These are phyloP conservation scores for Verticillium isaacii DNA, from an alignment of 2,329 filamentous ascomycete species.

Conservation along the genomic window DNA sequence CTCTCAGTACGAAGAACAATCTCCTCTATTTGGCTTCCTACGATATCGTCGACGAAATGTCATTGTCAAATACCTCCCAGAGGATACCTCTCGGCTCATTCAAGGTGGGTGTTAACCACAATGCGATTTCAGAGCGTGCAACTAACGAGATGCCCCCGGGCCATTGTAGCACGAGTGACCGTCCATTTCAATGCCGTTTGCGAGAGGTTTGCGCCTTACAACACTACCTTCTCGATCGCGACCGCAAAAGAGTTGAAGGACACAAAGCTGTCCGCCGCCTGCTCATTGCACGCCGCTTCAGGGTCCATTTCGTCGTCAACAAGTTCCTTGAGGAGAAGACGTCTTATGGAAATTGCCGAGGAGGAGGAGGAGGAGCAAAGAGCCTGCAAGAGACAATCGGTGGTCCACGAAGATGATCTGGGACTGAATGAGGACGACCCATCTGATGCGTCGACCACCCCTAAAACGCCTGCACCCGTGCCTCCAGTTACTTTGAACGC, in stretches of 20 bases:
- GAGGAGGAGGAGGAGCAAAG: slow-evolving; percentile 74
- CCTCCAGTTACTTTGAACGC: slow-evolving; percentile 45
- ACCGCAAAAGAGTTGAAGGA: slow-evolving; percentile 78
- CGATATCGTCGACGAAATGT: slow-evolving; percentile 87
- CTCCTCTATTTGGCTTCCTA: slow-evolving; percentile 87
- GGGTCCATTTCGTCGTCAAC: slow-evolving; percentile 81
- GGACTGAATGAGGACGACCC: slow-evolving; percentile 17
- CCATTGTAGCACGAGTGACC: slow-evolving; percentile 67
- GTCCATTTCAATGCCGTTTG: slow-evolving; percentile 65
- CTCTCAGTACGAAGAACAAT: slow-evolving; percentile 68
- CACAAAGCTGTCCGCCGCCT: slow-evolving; percentile 79
- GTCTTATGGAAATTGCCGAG: slow-evolving; percentile 90
- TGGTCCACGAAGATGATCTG: slow-evolving; percentile 41
- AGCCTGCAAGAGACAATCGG: slow-evolving; percentile 53
- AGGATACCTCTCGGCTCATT: slow-evolving; percentile 82
- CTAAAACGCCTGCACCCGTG: slow-evolving; percentile 20
- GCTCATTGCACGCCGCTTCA: slow-evolving; percentile 82
- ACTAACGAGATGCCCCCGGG: slow-evolving; percentile 3
- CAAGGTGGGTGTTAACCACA: slow-evolving; percentile 63
- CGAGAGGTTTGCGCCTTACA: slow-evolving; percentile 76
- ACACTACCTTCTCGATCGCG: slow-evolving; percentile 75
- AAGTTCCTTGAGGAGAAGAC: slow-evolving; percentile 70
- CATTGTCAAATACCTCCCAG: slow-evolving; percentile 86
- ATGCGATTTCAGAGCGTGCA: neutral
- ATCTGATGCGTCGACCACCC: slow-evolving; percentile 12